phyloP scores from a whole-genome alignment of 139 green algal genomes.

The Deuterostichococcus epilithicus region DNA sequence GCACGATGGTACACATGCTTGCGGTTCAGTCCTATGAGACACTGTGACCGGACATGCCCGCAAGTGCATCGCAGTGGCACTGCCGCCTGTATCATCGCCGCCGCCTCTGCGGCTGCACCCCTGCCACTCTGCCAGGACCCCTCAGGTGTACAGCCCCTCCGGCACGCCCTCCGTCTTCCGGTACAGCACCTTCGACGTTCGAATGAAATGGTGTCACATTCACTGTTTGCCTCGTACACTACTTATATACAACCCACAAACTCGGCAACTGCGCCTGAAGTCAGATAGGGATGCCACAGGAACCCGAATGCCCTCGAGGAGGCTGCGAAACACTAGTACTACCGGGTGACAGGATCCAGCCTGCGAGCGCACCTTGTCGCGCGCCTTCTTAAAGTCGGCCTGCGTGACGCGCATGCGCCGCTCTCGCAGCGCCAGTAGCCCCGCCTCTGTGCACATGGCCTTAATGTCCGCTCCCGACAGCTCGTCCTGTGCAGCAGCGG shows the following conservation, averaged over 20 bases:
- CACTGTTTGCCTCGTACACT: no score
- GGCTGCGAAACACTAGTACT: not conserved
- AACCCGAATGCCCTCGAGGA: not conserved
- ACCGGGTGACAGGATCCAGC: not conserved
- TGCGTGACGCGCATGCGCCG: conserved; percentile 91
- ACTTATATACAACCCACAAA: no score
- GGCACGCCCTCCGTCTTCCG: conserved; percentile 99
- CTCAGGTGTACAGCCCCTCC: conserved; percentile 87
- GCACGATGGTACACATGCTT: no score
- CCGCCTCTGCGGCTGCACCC: no score
- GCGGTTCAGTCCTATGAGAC: no score
- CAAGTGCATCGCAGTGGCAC: no score
- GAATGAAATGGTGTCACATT: no score
- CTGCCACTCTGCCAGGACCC: no score
- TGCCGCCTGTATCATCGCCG: no score
- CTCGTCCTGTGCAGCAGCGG: conserved; percentile 84
- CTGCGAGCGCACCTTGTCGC: conserved; percentile 21
- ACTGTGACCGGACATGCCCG: no score
- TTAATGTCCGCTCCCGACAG: conserved; percentile 98
- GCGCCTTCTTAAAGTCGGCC: conserved; percentile 82
- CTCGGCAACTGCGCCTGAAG: no score
- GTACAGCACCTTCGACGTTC: conserved; percentile 97
- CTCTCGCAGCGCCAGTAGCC: conserved; percentile 94
- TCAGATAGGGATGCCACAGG: conserved; percentile 43
- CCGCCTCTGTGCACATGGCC: conserved; percentile 98